Conservation (phyloP, 108 stramenopile species). For the Licmophora abbreviata region DNA sequence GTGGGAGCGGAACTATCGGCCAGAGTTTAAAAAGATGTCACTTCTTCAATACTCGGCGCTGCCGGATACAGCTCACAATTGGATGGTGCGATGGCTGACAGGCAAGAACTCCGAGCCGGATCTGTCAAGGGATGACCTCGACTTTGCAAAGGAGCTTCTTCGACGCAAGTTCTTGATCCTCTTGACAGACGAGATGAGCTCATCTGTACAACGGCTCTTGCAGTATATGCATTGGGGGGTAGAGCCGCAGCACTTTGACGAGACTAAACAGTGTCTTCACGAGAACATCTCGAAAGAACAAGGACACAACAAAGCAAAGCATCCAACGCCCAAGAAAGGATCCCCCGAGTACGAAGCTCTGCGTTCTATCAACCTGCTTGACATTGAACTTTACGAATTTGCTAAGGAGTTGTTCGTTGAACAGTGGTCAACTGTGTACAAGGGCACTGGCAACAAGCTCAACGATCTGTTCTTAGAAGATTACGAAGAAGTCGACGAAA, state of each 20-base stretch:
- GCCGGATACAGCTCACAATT: conserved; percentile 14
- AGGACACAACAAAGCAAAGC: conserved; percentile 3
- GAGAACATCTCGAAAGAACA: conserved; percentile 2
- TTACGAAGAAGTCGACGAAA: too few relatives aligned
- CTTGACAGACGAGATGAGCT: conserved; percentile 22
- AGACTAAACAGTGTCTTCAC: conserved; percentile 2
- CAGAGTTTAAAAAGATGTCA: conserved; percentile 9
- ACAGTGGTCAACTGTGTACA: neutral
- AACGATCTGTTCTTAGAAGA: neutral
- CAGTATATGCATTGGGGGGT: conserved; percentile 8
- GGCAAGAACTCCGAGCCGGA: conserved; percentile 14
- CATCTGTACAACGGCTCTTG: conserved; percentile 11
- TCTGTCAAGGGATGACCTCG: conserved; percentile 29
- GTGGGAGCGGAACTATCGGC: conserved; percentile 31
- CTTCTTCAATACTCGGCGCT: conserved; percentile 6
- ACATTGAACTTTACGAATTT: conserved; percentile 36
- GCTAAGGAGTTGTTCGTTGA: conserved; percentile 4
- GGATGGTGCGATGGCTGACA: conserved; percentile 36
- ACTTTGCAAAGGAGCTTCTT: conserved; percentile 30
- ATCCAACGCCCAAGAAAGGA: conserved; percentile 1
- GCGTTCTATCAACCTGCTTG: conserved; percentile 29
- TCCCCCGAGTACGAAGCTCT: conserved; percentile 8
- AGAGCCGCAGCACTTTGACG: neutral
- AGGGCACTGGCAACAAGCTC: neutral
- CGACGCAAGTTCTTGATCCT: conserved; percentile 28